Evolutionary conservation across 306 rosid genomes (phyloP).

Genomic region (Glycine latifolia): DNA sequence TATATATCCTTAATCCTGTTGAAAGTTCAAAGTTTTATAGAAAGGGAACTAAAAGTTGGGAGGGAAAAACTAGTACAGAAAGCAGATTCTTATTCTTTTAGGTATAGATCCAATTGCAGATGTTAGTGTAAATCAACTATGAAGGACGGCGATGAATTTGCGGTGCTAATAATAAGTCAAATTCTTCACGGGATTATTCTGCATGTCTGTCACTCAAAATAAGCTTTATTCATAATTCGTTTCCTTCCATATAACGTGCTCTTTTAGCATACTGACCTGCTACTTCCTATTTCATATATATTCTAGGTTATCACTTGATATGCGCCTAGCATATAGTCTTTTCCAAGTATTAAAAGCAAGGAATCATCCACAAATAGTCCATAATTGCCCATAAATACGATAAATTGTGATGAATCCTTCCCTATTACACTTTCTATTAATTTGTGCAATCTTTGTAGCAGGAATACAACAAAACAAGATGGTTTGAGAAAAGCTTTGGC

Average conservation of each 20-base stretch:
- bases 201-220: neutral
- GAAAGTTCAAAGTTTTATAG: neutral
- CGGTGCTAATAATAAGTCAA: neutral
- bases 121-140: neutral
- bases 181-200: constrained; percentile 25
- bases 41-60: neutral
- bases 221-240: constrained; percentile 8
- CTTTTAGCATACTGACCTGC: neutral
- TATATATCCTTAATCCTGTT: neutral
- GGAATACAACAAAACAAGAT: too few relatives aligned
- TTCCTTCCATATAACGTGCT: neutral
- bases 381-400: too few relatives aligned
- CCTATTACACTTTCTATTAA: too few relatives aligned
- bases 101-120: constrained; percentile 26
- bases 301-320: neutral
- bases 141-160: constrained; percentile 12
- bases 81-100: constrained; percentile 18
- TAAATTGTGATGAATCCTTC: too few relatives aligned
- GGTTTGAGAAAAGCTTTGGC: too few relatives aligned
- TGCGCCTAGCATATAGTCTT: too few relatives aligned
- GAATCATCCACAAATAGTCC: too few relatives aligned
- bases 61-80: neutral
- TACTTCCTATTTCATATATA: neutral
- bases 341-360: too few relatives aligned
- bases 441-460: too few relatives aligned